phyloP scores from a whole-genome alignment of 441 rosid genomes.

The Pelargonium fulgidum region DNA sequence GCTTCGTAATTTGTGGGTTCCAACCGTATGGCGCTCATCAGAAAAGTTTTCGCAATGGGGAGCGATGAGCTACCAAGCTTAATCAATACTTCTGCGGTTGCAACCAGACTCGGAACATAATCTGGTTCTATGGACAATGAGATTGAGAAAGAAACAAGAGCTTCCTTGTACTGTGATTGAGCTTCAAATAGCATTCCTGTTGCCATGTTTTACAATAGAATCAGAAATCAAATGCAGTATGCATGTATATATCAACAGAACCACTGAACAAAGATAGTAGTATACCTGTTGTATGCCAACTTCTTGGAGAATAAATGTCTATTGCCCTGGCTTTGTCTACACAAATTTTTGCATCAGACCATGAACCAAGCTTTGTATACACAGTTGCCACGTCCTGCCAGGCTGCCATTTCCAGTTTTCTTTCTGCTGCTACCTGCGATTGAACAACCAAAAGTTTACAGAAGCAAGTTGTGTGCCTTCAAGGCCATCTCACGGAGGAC shows the following conservation, averaged over 20 bases:
- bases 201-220: constrained; percentile 6
- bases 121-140: constrained; percentile 73
- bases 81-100: constrained; percentile 63
- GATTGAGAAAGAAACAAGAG: constrained; percentile 58
- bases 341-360: constrained; percentile 68
- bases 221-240: neutral
- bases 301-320: constrained; percentile 51
- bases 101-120: constrained; percentile 68
- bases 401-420: constrained; percentile 50
- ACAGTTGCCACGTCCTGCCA: constrained; percentile 80
- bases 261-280: neutral
- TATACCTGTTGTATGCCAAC: constrained; percentile 75
- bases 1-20: constrained; percentile 72
- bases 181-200: constrained; percentile 66
- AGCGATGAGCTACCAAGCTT: constrained; percentile 47
- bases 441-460: neutral
- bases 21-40: constrained; percentile 67
- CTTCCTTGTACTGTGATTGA: constrained; percentile 60
- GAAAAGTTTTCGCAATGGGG: constrained; percentile 66
- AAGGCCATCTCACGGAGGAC: neutral
- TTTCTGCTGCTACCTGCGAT: constrained; percentile 22
- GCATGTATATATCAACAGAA: neutral
- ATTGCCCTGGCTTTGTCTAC: constrained; percentile 62
- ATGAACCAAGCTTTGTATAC: constrained; percentile 55
- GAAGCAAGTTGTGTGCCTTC: neutral